Evolutionary conservation across 2,329 filamentous ascomycete species (phyloP), one percentile per base, ranked within the genome.

Genomic region (Aspergillus udagawae): DNA sequence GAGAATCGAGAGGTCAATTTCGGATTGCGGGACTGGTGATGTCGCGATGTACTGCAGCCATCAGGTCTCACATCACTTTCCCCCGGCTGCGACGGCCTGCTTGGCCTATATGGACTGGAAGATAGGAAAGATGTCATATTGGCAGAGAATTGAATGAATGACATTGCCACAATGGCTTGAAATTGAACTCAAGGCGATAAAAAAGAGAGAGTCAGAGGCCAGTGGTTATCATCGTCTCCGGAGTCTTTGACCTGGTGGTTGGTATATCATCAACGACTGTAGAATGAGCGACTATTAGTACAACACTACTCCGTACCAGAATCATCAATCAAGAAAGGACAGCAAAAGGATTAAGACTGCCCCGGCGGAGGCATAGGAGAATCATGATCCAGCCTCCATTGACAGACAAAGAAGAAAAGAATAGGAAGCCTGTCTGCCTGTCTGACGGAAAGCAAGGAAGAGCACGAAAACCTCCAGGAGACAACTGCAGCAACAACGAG

Each of bases 71-170:
- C 9, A 35, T 29, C 20, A 45, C 29, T 1, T n/a, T 41, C 32
- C 25, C 28, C 14, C 14, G 23, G 21, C 7, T 20, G 23, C 21
- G 35, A 51, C 21, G 23, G 38, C 12, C 25, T 32, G 14, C 29
- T n/a, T 28, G 17, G 21, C 14, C 25, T n/a, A 7, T 27, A 23
- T 9, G n/a, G 17, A 23, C 21, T n/a, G 10, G 32, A 29, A 28
- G 29, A 5, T 12, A 21, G 20, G 28, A 45, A 47, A 4, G 20
- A n/a, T 20, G 42, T 41, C 52, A 54, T 49, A 9, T 49, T 28
- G 45, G 29, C 52, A 49, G 44, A 42, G 6, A 29, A 21, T 14
- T 49, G 49, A 54, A 54, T 23, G 52, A 54, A 49, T 54, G 52
- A 32, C 52, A 23, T 54, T 54, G 52, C 52, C 52, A 28, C 25